phyloP scores from a whole-genome alignment of 2,329 filamentous ascomycete species.

The Calonectria crousiana region DNA sequence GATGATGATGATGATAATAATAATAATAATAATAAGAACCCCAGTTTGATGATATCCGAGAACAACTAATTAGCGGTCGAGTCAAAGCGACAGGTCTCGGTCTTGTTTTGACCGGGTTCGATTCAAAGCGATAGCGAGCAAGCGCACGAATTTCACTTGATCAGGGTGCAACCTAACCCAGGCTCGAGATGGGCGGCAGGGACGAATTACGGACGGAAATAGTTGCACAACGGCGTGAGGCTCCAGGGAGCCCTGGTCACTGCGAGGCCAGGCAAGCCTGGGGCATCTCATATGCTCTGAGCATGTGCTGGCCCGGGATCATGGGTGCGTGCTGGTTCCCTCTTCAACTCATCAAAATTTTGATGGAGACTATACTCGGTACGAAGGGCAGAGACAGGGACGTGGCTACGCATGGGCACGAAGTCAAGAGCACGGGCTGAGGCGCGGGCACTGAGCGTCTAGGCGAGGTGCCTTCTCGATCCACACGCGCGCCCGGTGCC shows the following conservation, averaged over 20 bases:
- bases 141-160: not conserved
- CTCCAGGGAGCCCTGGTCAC: constrained; percentile 1
- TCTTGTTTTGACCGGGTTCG: not conserved
- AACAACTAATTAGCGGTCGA: not conserved
- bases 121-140: not conserved
- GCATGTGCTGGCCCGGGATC: not conserved
- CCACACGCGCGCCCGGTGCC: constrained; percentile 16
- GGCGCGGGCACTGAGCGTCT: constrained; percentile 5
- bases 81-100: not conserved
- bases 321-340: not conserved
- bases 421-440: not conserved
- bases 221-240: constrained; percentile 22
- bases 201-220: constrained; percentile 17
- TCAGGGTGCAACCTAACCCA: constrained; percentile 12
- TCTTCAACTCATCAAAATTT: constrained; percentile 5
- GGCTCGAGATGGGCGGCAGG: constrained; percentile 12
- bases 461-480: constrained; percentile 2
- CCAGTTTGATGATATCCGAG: not conserved
- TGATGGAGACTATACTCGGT: not conserved
- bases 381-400: not conserved
- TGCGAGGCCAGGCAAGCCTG: not conserved
- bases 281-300: constrained; percentile 9
- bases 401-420: not conserved
- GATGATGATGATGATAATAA: too few species aligned
- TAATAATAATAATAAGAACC: too few species aligned